Evolutionary conservation across 805 yeast species (phyloP), one percentile per base, ranked within the genome.

Genomic region (Spathaspora arborariae): DNA sequence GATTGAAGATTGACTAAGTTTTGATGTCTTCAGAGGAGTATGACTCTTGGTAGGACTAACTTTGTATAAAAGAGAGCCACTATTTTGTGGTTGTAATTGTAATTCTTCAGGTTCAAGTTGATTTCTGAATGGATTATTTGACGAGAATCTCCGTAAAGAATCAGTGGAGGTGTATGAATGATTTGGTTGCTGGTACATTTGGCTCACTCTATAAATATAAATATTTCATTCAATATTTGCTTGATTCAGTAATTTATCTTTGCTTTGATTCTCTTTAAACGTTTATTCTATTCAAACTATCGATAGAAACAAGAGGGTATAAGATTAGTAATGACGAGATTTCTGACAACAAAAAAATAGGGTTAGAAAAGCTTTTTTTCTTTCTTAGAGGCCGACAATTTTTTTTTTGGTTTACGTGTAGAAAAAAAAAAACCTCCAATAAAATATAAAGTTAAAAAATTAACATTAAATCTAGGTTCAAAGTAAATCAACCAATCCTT

Each of bases 51-150:
- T 30, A 13, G 35, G 18, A 24, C 27, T 24, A 9, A 8, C 11
- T 13, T 30, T 30, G 35, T 3, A 30, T 13, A 30, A 8, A 13
- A 10, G 35, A 2, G 35, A 30, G 18, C 35, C 39, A 24, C 35
- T 40, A 18, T 21, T 5, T 24, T 30, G 36, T 46, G 16, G 39
- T 41, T 26, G 45, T 30, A 13, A 22, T 18, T 18, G 8, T 26
- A 52, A 51, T 16, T 47, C 51, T 22, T 50, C 54, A 33, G 39
- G 51, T 27, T 50, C 54, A 33, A 42, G 39, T 40, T 48, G 49
- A 46, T 71, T 70, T 57, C 92, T 75, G 63, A 85, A 85, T n/a
- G 92, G 92, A 55, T 85, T 85, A 60, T 82, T 82, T 2, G 82
- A 70, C 5, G 90, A 83, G 45, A 82, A 64, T 51, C 81, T 60